phyloP scores from a whole-genome alignment of 192 early-diverging fungal species.

The Coemansia sp. region DNA sequence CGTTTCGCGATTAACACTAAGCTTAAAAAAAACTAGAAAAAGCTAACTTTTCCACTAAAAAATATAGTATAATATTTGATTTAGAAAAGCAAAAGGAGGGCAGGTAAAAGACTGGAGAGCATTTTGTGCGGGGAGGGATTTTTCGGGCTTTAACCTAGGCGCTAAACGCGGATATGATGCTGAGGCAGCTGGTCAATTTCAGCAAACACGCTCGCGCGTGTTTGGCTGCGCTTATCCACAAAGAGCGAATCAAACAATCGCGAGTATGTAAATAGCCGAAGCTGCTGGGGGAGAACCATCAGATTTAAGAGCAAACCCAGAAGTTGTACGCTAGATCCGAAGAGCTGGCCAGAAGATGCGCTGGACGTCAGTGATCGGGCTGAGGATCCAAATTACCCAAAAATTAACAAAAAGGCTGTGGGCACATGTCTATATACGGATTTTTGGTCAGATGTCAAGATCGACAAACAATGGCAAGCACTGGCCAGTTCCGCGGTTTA shows the following conservation, averaged over 20 bases:
- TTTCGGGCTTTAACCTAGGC: too few species aligned
- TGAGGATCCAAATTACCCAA: background rate
- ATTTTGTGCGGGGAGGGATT: background rate
- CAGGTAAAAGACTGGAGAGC: background rate
- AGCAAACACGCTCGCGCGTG: background rate
- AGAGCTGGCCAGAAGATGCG: background rate
- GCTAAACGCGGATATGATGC: conserved; percentile 6
- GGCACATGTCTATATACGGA: background rate
- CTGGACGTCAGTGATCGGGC: background rate
- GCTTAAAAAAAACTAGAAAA: background rate
- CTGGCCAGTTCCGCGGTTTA: background rate
- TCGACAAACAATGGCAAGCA: background rate
- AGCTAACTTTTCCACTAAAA: background rate
- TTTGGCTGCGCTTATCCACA: conserved; percentile 4
- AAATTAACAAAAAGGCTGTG: background rate
- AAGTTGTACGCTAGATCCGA: background rate
- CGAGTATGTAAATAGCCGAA: conserved; percentile 4
- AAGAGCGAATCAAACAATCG: background rate
- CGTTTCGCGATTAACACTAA: background rate
- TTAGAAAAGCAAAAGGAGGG: background rate
- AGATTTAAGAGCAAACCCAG: background rate
- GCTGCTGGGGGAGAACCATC: background rate
- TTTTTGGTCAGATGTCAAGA: conserved; percentile 4
- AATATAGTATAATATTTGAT: too few species aligned
- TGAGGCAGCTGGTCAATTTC: background rate